Percentiles rank a stretch among this genome's conserved stretches.
These are phyloP conservation scores for Nicotiana otophora DNA, from an alignment of 257 asterid genomes.

Conservation along the genomic window DNA sequence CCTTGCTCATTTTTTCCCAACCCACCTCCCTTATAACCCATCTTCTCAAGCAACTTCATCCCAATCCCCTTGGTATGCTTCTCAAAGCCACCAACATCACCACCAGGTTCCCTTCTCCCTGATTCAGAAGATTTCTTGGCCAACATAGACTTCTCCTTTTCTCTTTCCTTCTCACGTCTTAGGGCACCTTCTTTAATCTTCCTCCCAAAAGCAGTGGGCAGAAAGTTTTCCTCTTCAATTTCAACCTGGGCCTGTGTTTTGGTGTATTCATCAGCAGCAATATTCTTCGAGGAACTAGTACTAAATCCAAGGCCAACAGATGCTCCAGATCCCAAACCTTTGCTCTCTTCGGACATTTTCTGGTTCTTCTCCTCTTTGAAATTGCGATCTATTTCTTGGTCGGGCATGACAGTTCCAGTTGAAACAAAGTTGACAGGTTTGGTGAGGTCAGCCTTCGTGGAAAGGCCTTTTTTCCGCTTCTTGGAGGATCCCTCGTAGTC, in stretches of 20 bases:
- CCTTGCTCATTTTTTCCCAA: slow-evolving; percentile 84
- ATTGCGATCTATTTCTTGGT: slow-evolving; percentile 46
- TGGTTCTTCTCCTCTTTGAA: slow-evolving; percentile 29
- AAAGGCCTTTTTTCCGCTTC: slow-evolving; percentile 44
- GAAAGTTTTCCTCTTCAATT: slow-evolving; percentile 36
- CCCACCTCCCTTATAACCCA: slow-evolving; percentile 91
- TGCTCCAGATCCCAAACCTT: slow-evolving; percentile 12
- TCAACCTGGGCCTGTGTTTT: neutral
- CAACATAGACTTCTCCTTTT: slow-evolving; percentile 46
- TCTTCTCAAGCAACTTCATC: slow-evolving; percentile 61
- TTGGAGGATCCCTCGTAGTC: slow-evolving; percentile 55
- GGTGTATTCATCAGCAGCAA: neutral
- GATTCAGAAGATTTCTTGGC: slow-evolving; percentile 47
- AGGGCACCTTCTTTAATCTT: slow-evolving; percentile 59
- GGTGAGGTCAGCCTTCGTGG: slow-evolving; percentile 40
- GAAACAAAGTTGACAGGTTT: slow-evolving; percentile 71
- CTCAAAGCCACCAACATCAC: slow-evolving; percentile 59
- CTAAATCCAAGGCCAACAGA: slow-evolving; percentile 47
- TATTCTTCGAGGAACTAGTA: slow-evolving; percentile 15
- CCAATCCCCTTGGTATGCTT: slow-evolving; percentile 70
- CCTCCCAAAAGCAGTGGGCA: slow-evolving; percentile 67
- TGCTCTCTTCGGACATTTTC: too few relatives aligned
- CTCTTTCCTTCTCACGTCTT: slow-evolving; percentile 51
- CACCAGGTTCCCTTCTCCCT: slow-evolving; percentile 29
- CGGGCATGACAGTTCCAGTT: slow-evolving; percentile 54